These are phyloP conservation scores for Aphanoascus verrucosus DNA, from an alignment of 2,329 filamentous ascomycete species.

Conservation along the genomic window DNA sequence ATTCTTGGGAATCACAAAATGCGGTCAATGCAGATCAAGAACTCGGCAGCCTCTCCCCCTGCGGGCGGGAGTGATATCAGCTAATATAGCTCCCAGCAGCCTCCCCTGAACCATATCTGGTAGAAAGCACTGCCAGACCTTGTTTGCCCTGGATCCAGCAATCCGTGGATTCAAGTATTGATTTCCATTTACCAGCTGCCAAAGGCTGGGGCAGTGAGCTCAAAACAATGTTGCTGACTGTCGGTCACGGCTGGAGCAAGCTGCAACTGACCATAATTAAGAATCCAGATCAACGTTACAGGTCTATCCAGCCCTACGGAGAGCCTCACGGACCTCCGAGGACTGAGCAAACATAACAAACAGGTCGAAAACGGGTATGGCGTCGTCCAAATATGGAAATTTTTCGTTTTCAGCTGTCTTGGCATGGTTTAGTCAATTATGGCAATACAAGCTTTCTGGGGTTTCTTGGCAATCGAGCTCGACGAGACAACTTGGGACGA, in stretches of 20 bases:
- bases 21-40: neutral
- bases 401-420: slow-evolving; percentile 8
- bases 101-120: neutral
- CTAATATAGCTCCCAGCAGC: neutral
- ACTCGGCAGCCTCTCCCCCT: neutral
- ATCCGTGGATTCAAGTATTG: too few relatives aligned
- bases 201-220: neutral
- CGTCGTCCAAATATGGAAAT: slow-evolving; percentile 11
- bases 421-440: neutral
- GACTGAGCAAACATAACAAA: slow-evolving; percentile 3
- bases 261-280: too few relatives aligned
- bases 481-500: too few relatives aligned
- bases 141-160: neutral
- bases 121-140: neutral
- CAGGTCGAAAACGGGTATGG: neutral
- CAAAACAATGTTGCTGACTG: neutral
- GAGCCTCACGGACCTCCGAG: neutral
- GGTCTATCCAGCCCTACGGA: neutral
- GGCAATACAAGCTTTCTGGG: neutral
- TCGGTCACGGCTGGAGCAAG: neutral
- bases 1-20: neutral
- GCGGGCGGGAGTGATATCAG: neutral
- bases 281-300: neutral
- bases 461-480: too few relatives aligned
- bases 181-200: neutral